Base-by-base conservation (phyloP, 192 early-diverging fungal genomes). In the Lobosporangium transversale region DNA sequence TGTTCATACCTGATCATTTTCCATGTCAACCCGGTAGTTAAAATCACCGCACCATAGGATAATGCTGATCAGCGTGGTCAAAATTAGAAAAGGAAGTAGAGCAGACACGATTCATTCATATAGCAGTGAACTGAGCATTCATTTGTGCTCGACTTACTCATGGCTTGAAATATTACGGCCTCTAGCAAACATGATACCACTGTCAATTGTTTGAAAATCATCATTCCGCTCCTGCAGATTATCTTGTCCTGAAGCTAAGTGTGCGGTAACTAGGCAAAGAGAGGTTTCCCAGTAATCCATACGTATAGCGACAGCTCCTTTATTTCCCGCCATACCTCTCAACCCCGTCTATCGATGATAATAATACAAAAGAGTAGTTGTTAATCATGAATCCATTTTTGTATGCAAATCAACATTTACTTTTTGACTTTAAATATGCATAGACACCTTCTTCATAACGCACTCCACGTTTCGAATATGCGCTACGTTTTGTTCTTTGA, bases 281-380 rank as follows among this genome's bases (percentile, higher is more conserved):
- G 86, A 89, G 0, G 96, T 94, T 66, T 98, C 96, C 63, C 92
- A 81, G 53, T 92, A 90, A 65, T 91, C 85, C 76, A 97, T 85
- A 23, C 94, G 89, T 56, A 98, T 89, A 1, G 94, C 96, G 3
- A 99, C 93, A 1, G 92, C 96, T 32, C 97, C 97, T 85, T 99
- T 99, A 83, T 98, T 99, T 42, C 94, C 98, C 2, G 95, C 90
- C 87, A 98, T 95, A 7, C 98, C 98, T 20, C 88, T 88, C 45
- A 99, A 79, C 4, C 97, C 98, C 5, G 97, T 99, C 86, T 91
- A 55, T n/a, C 36, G 18, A 50, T 54, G 30, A 26, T 43, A 23
- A 62, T 17, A 50, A 35, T 36, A 15, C 1, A 59, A 32, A 26
- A 29, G 4, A 8, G 11, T 49, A 30, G 27, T 55, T n/a, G n/a